Evolutionary conservation across 768 basidiomycete genomes (phyloP).

Genomic region (Russula sp.): DNA sequence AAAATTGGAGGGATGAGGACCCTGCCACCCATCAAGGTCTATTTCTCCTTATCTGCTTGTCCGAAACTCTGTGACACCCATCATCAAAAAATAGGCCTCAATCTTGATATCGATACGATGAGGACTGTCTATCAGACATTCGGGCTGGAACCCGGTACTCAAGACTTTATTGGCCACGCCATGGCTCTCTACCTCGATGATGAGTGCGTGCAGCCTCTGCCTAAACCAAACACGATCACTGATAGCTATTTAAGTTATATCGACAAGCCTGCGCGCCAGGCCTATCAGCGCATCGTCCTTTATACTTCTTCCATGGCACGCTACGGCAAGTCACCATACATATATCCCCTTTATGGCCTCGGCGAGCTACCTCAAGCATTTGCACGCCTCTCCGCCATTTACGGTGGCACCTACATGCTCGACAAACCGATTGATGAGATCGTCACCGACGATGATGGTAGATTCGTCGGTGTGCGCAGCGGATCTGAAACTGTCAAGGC

Average conservation of each 20-base stretch:
- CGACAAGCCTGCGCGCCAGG: constrained; percentile 79
- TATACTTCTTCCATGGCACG: constrained; percentile 99
- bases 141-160: constrained; percentile 92
- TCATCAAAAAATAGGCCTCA: constrained; percentile 46
- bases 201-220: constrained; percentile 52
- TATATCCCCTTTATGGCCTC: constrained; percentile 97
- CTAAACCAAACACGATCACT: background rate
- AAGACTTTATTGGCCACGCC: constrained; percentile 98
- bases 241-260: constrained; percentile 60
- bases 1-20: constrained; percentile 92
- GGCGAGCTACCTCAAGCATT: constrained; percentile 99
- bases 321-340: constrained; percentile 99
- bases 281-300: constrained; percentile 92
- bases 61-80: background rate
- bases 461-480: constrained; percentile 88
- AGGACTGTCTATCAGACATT: constrained; percentile 94
- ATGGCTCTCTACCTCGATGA: constrained; percentile 99
- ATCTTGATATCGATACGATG: constrained; percentile 91
- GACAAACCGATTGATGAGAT: constrained; percentile 92
- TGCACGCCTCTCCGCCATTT: constrained; percentile 95
- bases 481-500: constrained; percentile 91
- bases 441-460: constrained; percentile 76
- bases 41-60: constrained; percentile 14
- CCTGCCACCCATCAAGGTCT: constrained; percentile 93
- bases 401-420: constrained; percentile 99